Percentiles rank a stretch among this genome's conserved stretches.
These are phyloP conservation scores for Chytridium lagenaria DNA, from an alignment of 371 early-diverging fungal genomes.

Conservation along the genomic window DNA sequence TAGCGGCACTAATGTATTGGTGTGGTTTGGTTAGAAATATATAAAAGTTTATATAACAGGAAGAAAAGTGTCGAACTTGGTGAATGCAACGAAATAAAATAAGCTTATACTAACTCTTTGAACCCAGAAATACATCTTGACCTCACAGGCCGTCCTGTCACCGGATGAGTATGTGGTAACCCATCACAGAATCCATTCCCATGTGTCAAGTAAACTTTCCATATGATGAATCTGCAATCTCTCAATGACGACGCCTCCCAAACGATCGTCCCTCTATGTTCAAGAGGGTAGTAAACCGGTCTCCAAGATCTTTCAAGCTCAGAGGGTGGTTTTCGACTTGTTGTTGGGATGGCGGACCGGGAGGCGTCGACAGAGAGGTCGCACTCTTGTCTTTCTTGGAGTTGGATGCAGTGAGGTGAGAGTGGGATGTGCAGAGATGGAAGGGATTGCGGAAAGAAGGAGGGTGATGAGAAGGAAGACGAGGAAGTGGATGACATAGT, in stretches of 20 bases:
- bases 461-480: no score
- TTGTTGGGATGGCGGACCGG: slow-evolving; percentile 15
- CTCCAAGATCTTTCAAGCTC: slow-evolving; percentile 12
- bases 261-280: slow-evolving; percentile 8
- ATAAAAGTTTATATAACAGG: no score
- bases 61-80: no score
- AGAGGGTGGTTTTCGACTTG: slow-evolving; percentile 4
- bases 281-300: slow-evolving; percentile 8
- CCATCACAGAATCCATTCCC: slow-evolving; percentile 12
- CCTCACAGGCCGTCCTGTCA: not conserved
- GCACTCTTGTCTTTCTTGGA: not conserved
- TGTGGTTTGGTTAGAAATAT: not conserved
- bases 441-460: no score
- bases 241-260: slow-evolving; percentile 5
- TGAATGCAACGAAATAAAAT: not conserved
- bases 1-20: not conserved
- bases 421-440: no score
- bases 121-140: not conserved
- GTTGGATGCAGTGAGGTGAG: no score
- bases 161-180: slow-evolving; percentile 10
- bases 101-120: not conserved
- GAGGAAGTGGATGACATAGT: no score
- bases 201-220: slow-evolving; percentile 9
- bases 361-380: not conserved
- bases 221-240: slow-evolving; percentile 8